These are phyloP conservation scores for Skeletonema grethae DNA, from an alignment of 108 stramenopile genomes.

Conservation along the genomic window DNA sequence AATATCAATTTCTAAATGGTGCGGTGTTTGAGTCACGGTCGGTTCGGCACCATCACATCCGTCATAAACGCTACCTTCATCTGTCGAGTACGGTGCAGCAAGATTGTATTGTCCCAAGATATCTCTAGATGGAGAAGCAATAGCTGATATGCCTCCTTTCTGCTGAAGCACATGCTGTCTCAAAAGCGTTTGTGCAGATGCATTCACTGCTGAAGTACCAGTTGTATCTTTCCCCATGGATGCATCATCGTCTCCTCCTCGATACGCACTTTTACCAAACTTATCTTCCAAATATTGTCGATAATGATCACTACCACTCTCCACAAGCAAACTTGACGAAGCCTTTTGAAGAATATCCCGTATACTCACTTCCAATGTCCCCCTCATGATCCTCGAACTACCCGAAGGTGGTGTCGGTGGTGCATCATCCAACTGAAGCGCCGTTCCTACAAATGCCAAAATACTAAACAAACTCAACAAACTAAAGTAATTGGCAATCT, in stretches of 20 bases:
- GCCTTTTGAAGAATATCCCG: constrained; percentile 40
- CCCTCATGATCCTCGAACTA: constrained; percentile 61
- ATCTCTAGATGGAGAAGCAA: background rate
- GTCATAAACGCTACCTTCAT: constrained; percentile 20
- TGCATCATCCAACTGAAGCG: constrained; percentile 84
- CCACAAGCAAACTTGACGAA: constrained; percentile 39
- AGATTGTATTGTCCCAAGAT: constrained; percentile 13
- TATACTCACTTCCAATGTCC: constrained; percentile 40
- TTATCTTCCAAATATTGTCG: background rate
- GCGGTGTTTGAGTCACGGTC: constrained; percentile 66
- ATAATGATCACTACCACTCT: constrained; percentile 4
- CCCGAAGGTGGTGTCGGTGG: constrained; percentile 86
- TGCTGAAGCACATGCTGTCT: constrained; percentile 14
- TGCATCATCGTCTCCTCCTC: background rate
- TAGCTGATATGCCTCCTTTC: background rate
- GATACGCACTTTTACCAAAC: background rate
- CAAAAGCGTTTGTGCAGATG: constrained; percentile 28
- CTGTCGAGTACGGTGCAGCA: constrained; percentile 27
- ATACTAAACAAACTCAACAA: constrained; percentile 70
- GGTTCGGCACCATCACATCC: constrained; percentile 74
- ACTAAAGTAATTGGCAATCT: constrained; percentile 74
- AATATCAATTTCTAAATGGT: constrained; percentile 83
- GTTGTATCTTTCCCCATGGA: background rate
- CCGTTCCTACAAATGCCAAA: constrained; percentile 66
- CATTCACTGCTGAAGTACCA: constrained; percentile 9